Evolutionary conservation across 148 eudicot genomes (phyloP), one percentile per base, ranked within the genome.

Genomic region (Drosera capensis): DNA sequence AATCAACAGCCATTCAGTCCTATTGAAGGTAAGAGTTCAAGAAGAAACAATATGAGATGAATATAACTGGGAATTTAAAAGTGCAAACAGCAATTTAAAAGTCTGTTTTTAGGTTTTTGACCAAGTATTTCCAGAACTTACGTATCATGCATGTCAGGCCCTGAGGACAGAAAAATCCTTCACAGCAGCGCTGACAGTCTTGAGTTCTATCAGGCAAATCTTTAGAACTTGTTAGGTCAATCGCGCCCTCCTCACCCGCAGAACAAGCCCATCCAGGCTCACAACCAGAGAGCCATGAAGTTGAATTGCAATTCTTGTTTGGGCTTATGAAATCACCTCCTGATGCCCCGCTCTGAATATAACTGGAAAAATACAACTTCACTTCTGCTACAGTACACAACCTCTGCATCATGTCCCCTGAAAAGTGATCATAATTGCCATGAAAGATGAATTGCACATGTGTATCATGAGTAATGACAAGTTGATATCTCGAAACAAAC

Each of bases 181-280:
- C 93, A 54, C 96, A 81, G 60, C 96, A 86, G 35, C 78, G 51
- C 30, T 50, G 56, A 42, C 96, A 86, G 39, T 64, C 66, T 4
- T 47, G 40, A 49, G 62, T 72, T 71, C 96, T 73, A n/a, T 48
- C 58, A 21, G 96, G 96, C 37, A 73, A 31, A 3, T 70, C 71
- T 7, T 67, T 49, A 6, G 63, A 31, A 59, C 66, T 66, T 56
- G 45, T 73, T 21, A 81, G 58, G 60, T 78, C 75, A 43, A 73
- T 62, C 1, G 45, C 42, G 45, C 64, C 45, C 16, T 68, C 64
- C 14, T 40, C 41, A 28, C 55, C 77, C 47, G 51, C 70, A 38
- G 69, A 63, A 59, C 96, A 86, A 20, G 93, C 83, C 96, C 96
- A 86, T 36, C 96, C 96, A n/a, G 96, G 96, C 71, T 86, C 80